Base-by-base conservation (phyloP, 257 asterid species). In the Nemophila menziesii region DNA sequence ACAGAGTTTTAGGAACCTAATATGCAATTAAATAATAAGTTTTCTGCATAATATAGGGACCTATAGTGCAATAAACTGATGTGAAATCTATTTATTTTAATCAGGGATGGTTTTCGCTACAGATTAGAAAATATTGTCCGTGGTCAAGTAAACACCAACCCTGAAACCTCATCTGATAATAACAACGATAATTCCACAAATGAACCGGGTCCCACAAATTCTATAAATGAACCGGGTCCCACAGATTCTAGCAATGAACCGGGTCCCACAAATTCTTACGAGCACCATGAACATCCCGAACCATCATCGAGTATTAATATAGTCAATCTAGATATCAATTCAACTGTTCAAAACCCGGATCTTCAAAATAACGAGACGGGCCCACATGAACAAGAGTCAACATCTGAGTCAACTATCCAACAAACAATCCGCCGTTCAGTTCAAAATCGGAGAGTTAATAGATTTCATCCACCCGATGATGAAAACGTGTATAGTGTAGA, bases 401-500 rank as follows among this genome's bases (percentile, higher is more conserved):
- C 65, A 4, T 54, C 41, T 57, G 52, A 24, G 44, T 75, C 58
- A 26, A 52, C 80, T 43, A 58, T 65, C 94, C 84, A 60, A 72
- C 93, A 45, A n/a, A 75, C 94, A 71, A 75, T 75, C 71, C 77
- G 77, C 22, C 67, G 66, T 49, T 54, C 93, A 20, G 54, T 61
- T 60, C 74, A 77, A 20, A 29, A 48, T 17, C 61, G 93, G 56
- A 71, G 96, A 60, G 45, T 39, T 37, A 51, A 76, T 62, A 66
- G 96, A 70, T 89, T 84, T 65, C 90, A 79, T 57, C 92, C 92
- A 16, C 93, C 94, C 11, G 94, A 80, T 47, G 98, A 84, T 39
- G 95, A 89, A 53, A 84, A 75, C 61, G 95, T 89, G 49, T 84
- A 89, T 70, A 80, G 93, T 63, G 78, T 89, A 85, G 98, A 89